Evolutionary conservation across 2,329 filamentous ascomycete genomes (phyloP).

Genomic region (Cladosporium oxysporum): DNA sequence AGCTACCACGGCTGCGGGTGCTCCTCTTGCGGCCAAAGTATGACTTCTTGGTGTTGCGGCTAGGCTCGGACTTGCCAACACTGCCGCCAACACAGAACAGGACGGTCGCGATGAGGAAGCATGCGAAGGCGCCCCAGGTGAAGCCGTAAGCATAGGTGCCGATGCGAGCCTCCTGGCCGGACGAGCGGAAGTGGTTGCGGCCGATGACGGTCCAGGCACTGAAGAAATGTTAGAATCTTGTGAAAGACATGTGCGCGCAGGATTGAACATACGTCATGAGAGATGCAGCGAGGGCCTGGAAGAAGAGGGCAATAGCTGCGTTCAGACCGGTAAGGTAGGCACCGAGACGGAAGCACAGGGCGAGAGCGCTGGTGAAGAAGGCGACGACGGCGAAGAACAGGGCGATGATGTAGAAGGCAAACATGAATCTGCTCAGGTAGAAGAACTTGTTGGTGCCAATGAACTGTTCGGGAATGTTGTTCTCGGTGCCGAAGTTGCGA

Average conservation of each 20-base stretch:
- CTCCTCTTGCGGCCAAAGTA: constrained; percentile 55
- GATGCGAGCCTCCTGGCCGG: constrained; percentile 59
- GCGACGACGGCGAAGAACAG: constrained; percentile 74
- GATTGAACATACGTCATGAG: constrained; percentile 70
- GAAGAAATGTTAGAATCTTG: constrained; percentile 28
- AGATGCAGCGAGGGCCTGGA: constrained; percentile 65
- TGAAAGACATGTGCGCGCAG: not conserved
- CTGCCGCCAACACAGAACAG: constrained; percentile 66
- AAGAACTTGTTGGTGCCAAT: constrained; percentile 66
- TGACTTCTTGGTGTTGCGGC: constrained; percentile 37
- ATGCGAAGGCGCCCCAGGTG: constrained; percentile 70
- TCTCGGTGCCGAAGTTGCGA: constrained; percentile 60
- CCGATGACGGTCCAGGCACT: constrained; percentile 70
- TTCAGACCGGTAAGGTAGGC: constrained; percentile 65
- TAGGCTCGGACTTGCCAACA: constrained; percentile 49
- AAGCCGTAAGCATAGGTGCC: constrained; percentile 74
- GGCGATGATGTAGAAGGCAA: constrained; percentile 84
- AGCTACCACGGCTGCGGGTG: constrained; percentile 52
- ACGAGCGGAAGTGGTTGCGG: constrained; percentile 63
- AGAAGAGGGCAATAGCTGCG: constrained; percentile 64
- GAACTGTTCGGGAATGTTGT: constrained; percentile 56
- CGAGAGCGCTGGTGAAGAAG: constrained; percentile 68
- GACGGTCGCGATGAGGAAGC: constrained; percentile 65
- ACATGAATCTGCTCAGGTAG: constrained; percentile 88
- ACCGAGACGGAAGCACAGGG: constrained; percentile 70